A percentile compares a stretch with the other conserved stretches of the same genome.
Conservation (phyloP, 1,284 basidiomycete genomes). For the Cutaneotrichosporon cyanovorans region DNA sequence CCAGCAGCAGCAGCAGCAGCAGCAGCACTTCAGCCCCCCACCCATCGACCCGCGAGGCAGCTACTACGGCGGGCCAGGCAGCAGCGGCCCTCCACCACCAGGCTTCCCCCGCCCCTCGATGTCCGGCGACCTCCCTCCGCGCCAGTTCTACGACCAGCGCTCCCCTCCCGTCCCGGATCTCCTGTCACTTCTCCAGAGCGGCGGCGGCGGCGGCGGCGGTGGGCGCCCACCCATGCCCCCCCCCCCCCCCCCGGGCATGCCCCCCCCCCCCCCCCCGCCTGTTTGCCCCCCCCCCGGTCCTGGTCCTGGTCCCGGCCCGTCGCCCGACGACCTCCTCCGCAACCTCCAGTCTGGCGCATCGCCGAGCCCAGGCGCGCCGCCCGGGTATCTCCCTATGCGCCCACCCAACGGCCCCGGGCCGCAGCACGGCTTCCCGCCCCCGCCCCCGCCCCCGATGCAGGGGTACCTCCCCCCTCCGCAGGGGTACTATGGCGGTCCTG, state of each 20-base stretch:
- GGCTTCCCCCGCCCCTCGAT: slow-evolving; percentile 1
- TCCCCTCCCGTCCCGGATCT: slow-evolving; percentile 14
- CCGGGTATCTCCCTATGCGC: slow-evolving; percentile 10
- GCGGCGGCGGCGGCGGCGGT: too few species aligned
- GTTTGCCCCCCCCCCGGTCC: not conserved
- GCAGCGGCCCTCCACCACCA: slow-evolving; percentile 3
- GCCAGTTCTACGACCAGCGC: slow-evolving; percentile 7
- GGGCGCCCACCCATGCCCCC: slow-evolving; percentile 3
- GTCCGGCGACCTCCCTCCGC: not conserved
- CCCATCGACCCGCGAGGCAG: slow-evolving; percentile 9
- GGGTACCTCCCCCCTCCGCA: slow-evolving; percentile 18
- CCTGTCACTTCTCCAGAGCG: slow-evolving; percentile 26
- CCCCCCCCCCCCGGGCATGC: slow-evolving; percentile 20
- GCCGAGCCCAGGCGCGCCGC: slow-evolving; percentile 1
- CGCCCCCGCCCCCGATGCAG: slow-evolving; percentile 12
- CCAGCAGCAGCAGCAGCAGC: too few species aligned
- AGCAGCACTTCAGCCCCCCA: slow-evolving; percentile 2
- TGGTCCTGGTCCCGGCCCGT: slow-evolving; percentile 8
- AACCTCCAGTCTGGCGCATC: slow-evolving; percentile 10
- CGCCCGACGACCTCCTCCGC: slow-evolving; percentile 20
- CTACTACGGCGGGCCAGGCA: slow-evolving; percentile 9
- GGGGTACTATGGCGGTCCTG: slow-evolving; percentile 8
- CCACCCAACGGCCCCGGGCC: not conserved
- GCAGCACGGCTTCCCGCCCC: not conserved
- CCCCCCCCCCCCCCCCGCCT: slow-evolving; percentile 15